These are phyloP conservation scores for Penicillium longicatenatum DNA, from an alignment of 495 filamentous ascomycete species.

Conservation along the genomic window DNA sequence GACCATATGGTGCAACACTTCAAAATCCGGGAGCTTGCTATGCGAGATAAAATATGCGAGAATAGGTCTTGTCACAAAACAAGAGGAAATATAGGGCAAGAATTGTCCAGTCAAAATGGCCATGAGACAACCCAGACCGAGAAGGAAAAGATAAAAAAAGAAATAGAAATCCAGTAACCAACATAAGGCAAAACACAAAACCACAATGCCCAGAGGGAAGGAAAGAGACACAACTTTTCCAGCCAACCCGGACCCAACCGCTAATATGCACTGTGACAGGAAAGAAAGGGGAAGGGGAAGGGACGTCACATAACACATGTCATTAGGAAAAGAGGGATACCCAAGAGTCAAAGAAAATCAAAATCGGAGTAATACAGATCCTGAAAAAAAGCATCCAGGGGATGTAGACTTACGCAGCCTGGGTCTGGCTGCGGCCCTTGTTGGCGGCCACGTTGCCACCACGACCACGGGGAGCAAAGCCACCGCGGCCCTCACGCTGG, in stretches of 20 bases:
- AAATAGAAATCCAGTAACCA: constrained; percentile 23
- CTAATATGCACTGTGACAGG: constrained; percentile 51
- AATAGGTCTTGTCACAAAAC: constrained; percentile 16
- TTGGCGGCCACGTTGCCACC: constrained; percentile 53
- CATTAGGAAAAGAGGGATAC: constrained; percentile 35
- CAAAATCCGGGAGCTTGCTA: constrained; percentile 32
- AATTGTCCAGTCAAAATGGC: constrained; percentile 13
- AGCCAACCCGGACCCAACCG: constrained; percentile 42
- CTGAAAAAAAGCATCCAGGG: constrained; percentile 26
- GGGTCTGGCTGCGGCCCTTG: constrained; percentile 52
- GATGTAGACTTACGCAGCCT: constrained; percentile 43
- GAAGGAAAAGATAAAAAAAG: constrained; percentile 17
- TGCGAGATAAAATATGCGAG: constrained; percentile 30
- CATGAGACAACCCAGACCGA: constrained; percentile 14
- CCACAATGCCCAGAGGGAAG: constrained; percentile 35
- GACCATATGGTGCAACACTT: constrained; percentile 21
- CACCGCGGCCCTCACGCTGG: constrained; percentile 64
- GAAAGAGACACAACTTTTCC: constrained; percentile 47
- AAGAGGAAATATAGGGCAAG: constrained; percentile 20
- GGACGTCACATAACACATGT: constrained; percentile 51
- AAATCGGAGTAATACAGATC: constrained; percentile 50
- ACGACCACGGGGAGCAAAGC: constrained; percentile 55
- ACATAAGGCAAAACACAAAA: constrained; percentile 22
- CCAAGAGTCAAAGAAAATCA: constrained; percentile 21
- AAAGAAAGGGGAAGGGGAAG: constrained; percentile 20